Base-by-base conservation (phyloP, 192 early-diverging fungal genomes). In the Umbelopsis vinacea region DNA sequence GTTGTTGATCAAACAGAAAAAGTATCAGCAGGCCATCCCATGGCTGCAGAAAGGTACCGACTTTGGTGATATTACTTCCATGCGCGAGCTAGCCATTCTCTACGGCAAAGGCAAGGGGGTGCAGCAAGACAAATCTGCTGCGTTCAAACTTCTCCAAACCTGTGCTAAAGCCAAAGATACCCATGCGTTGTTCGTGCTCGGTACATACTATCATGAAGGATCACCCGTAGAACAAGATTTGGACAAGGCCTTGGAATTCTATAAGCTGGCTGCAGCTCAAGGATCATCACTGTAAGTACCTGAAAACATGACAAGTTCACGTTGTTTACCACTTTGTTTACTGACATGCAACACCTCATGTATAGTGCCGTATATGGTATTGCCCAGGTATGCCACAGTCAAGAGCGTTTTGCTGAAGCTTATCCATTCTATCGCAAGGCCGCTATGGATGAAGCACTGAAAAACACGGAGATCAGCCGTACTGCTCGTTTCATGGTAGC, bases 181-280 rank as follows among this genome's bases (percentile, higher is more conserved):
- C 9, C 52, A 74, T 37, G 76, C 84, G 3, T 52, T 72, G 4
- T 46, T 80, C 48, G 50, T 74, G 11, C 68, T 86, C 6, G 85
- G 75, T 23, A 72, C 63, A 17, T 74, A 75, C 43, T 82, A 83
- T 68, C 70, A 85, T 45, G 70, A 83, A 46, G 85, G 85, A 12
- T 46, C 66, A 17, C 79, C 71, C 19, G 71, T 84, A 7, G 33
- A 68, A 24, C 66, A 81, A 57, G 50, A 86, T 57, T 14, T 66
- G 5, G 50, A 73, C 17, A 73, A 68, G 23, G 71, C 77, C 9
- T 37, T 82, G 5, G 72, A 66, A 45, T 54, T 68, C n/a, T 79
- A 73, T 33, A 72, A 66, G 7, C 68, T 74, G 43, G 81, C 81
- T 3, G 48, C 54, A 35, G n/a, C 70, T 22, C 67, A 68, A n/a